These are phyloP conservation scores for Butyriboletus appendiculatus DNA, from an alignment of 1,284 basidiomycete species.

Conservation along the genomic window DNA sequence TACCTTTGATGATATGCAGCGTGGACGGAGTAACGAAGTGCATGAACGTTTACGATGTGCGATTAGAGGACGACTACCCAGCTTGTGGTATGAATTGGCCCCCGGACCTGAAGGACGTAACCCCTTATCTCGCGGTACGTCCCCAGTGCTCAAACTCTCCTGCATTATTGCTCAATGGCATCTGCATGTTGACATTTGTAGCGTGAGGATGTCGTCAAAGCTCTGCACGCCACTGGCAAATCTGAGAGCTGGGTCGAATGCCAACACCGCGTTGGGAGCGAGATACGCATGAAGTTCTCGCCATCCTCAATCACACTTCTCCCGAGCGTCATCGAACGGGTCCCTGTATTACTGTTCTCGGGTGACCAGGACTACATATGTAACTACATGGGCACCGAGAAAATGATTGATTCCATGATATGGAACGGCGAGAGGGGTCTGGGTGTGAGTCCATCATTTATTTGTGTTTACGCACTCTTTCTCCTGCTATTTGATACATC, in stretches of 20 bases:
- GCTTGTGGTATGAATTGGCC: slow-evolving; percentile 99
- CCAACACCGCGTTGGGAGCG: slow-evolving; percentile 62
- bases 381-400: slow-evolving; percentile 91
- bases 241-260: slow-evolving; percentile 92
- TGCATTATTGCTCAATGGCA: not conserved
- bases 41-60: slow-evolving; percentile 95
- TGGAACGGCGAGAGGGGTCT: slow-evolving; percentile 90
- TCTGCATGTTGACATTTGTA: slow-evolving; percentile 33
- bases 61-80: slow-evolving; percentile 82
- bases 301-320: slow-evolving; percentile 79
- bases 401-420: slow-evolving; percentile 77
- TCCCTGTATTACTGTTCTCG: slow-evolving; percentile 90
- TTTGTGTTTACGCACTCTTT: slow-evolving; percentile 2
- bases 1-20: slow-evolving; percentile 40
- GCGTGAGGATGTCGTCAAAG: slow-evolving; percentile 78
- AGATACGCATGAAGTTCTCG: slow-evolving; percentile 60
- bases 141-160: not conserved
- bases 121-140: slow-evolving; percentile 79
- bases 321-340: slow-evolving; percentile 75
- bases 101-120: slow-evolving; percentile 79
- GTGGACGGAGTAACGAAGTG: slow-evolving; percentile 76
- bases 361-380: slow-evolving; percentile 97
- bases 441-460: slow-evolving; percentile 56
- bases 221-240: slow-evolving; percentile 83
- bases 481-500: not conserved